Base-by-base conservation (phyloP, 768 basidiomycete species). In the Termitomyces heimii region DNA sequence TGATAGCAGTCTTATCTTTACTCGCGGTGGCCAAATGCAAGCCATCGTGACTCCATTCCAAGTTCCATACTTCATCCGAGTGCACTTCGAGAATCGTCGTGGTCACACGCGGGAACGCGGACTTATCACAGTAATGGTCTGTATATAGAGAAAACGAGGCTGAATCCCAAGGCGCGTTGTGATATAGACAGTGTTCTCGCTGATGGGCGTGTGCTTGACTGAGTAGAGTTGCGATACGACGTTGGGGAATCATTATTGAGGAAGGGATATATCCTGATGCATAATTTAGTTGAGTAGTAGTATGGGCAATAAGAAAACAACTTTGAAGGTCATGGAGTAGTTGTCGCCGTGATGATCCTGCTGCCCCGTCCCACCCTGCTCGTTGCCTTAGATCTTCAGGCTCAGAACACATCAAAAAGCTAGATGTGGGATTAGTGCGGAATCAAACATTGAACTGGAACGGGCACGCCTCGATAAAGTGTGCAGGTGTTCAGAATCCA, bases 31-130 rank as follows among this genome's bases (percentile, higher is more conserved):
- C 97, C 50, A 99, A 77, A 64, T 81, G 86, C 49, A 72, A 71
- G 2, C 97, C 97, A 67, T 88, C 86, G 64, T 91, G 92, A 71
- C 94, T 96, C 95, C 95, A 99, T 68, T 88, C 89, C 58, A 98
- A 71, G 67, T 89, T 86, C 95, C 96, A 98, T 43, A 99, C 94
- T 69, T 99, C 94, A 67, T 98, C 92, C 12, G 77, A 81, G 70
- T 98, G 96, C 31, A 87, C 91, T 45, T 86, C 82, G 58, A 98
- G 75, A 52, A 94, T 86, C 26, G 89, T 87, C 3, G 92, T 94
- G 13, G 91, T 94, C 26, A 88, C 76, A 45, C 83, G 81, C 7
- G 97, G 97, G 73, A 99, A 98, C 40, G 81, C 81, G 28, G 82
- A 80, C 66, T 86, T 81, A 60, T 85, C 82, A 73, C 95, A 97